Evolutionary conservation across 73 alveolate genomes (phyloP).

Genomic region (Paraurostyla sp.): DNA sequence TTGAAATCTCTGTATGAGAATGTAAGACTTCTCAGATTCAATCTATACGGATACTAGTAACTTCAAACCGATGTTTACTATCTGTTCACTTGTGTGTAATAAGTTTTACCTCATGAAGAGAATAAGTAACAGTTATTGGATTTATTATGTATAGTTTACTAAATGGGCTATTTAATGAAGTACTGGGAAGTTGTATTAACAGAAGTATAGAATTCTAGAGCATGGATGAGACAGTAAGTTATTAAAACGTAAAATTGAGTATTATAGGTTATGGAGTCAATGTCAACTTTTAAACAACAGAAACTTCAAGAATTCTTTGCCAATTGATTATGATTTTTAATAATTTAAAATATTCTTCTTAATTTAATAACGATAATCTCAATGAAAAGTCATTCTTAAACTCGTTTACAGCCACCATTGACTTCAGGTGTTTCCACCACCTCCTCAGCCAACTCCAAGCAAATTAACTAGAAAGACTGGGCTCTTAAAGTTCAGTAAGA

Average conservation of each 20-base stretch:
- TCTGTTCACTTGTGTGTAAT: background rate
- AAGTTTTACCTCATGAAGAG: slow-evolving; percentile 16
- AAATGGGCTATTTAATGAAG: slow-evolving; percentile 58
- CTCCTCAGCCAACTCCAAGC: slow-evolving; percentile 6
- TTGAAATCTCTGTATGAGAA: slow-evolving; percentile 35
- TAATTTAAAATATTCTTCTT: slow-evolving; percentile 45
- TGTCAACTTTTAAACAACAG: slow-evolving; percentile 23
- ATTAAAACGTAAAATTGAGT: background rate
- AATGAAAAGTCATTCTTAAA: slow-evolving; percentile 34
- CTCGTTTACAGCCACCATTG: background rate
- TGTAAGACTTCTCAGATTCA: slow-evolving; percentile 39
- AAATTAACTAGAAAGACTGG: background rate
- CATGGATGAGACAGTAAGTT: slow-evolving; percentile 56
- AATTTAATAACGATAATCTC: slow-evolving; percentile 41
- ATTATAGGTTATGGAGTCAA: slow-evolving; percentile 49
- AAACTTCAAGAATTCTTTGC: background rate
- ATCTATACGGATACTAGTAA: slow-evolving; percentile 19
- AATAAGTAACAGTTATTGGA: background rate
- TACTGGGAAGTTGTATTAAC: slow-evolving; percentile 46
- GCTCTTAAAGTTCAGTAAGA: slow-evolving; percentile 41
- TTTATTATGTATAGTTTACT: slow-evolving; percentile 5
- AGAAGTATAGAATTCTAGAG: slow-evolving; percentile 31
- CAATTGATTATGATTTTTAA: background rate
- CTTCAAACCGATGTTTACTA: slow-evolving; percentile 40
- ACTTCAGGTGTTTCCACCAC: slow-evolving; percentile 30